Evolutionary conservation across 2,329 filamentous ascomycete genomes (phyloP), one percentile per base, ranked within the genome.

Genomic region (Cucurbitaria berberidis): DNA sequence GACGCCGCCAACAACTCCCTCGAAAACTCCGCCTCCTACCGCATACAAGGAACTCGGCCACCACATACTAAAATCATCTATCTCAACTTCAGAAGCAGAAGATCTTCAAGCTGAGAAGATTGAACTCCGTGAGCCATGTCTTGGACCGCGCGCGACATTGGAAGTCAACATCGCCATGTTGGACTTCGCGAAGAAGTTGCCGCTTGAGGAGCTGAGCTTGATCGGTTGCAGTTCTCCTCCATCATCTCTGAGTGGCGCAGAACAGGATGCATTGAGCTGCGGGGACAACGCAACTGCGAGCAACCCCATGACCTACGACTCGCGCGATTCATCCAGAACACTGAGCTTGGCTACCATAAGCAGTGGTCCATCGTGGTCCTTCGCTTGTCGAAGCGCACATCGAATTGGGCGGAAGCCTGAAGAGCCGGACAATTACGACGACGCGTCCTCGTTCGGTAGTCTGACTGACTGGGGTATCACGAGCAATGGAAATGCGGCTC

Each of bases 161-260:
- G 21, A 48, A 18, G 45, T 48, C 38, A 52, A 56, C 18, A 29
- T 53, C 21, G 52, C 58, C 5, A 52, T 52, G 10, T 30, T 52
- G 11, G 21, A 50, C 15, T 42, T 54, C 7, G 43, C 15, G 2
- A 32, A 40, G 34, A 48, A 42, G 16, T 19, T 53, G 13, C 41
- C 53, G 19, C 26, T 59, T 10, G 45, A 53, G 18, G 38, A 47
- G 8, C 29, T 44, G 18, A 30, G 18, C 6, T 32, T 13, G 35
- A 47, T 54, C 18, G 38, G 29, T n/a, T 38, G 16, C 45, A 39
- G 26, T 7, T 43, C 21, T n/a, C 5, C 7, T 26, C 11, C 29
- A 11, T 36, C 43, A 9, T 11, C 11, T 30, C 27, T 3, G 13
- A 30, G 27, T 6, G 27, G 4, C 11, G 3, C 10, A 10, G 27